phyloP scores from a whole-genome alignment of 208 protist species.

The Trypanosoma rangeli region DNA sequence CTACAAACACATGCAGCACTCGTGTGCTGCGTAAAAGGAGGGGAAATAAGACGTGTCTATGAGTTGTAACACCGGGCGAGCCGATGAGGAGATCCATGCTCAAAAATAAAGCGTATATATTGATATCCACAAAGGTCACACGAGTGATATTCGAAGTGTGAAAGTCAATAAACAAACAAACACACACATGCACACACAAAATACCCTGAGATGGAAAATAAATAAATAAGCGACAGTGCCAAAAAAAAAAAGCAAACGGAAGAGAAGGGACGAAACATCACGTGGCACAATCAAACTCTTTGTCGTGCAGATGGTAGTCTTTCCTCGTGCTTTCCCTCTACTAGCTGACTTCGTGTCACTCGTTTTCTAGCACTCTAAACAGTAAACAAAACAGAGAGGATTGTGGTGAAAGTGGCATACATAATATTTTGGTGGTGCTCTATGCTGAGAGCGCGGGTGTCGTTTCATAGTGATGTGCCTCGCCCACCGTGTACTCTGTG shows the following conservation, averaged over 20 bases:
- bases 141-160: background rate
- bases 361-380: background rate
- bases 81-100: background rate
- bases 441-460: background rate
- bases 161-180: constrained; percentile 18
- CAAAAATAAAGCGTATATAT: constrained; percentile 10
- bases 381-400: background rate
- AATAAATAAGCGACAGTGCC: constrained; percentile 13
- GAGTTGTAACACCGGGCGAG: background rate
- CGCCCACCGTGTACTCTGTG: background rate
- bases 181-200: background rate
- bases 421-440: background rate
- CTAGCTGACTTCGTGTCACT: background rate
- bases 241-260: constrained; percentile 13
- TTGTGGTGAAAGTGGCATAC: background rate
- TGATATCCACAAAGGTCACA: constrained; percentile 1
- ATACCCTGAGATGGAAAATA: constrained; percentile 9
- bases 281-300: background rate
- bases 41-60: constrained; percentile 5
- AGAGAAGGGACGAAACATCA: background rate
- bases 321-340: background rate
- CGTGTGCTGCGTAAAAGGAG: background rate
- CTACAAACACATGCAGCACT: background rate
- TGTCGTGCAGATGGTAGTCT: background rate
- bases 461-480: constrained; percentile 1